Evolutionary conservation across 2,329 filamentous ascomycete genomes (phyloP), one percentile per base, ranked within the genome.

Genomic region (Triangularia verruculosa): DNA sequence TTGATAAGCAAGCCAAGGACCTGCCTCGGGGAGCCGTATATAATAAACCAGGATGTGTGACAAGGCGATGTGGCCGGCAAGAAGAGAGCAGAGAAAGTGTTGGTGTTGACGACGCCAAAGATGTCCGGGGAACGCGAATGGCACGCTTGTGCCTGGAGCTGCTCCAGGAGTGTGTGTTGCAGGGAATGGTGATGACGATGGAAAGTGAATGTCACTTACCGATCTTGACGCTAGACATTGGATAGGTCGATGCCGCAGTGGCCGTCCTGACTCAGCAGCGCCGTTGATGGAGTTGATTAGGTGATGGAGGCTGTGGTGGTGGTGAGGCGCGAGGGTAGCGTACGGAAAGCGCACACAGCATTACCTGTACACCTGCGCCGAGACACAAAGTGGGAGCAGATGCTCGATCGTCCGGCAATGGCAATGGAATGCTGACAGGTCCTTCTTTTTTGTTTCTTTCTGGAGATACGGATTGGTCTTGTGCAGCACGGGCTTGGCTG

Each of bases 1-100:
- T 59, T 59, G 57, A 59, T 59, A 59, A 59, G 57, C 57, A 59
- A 59, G 57, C 57, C 57, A 59, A 52, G 57, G 25, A 30, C 57
- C 57, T 43, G 27, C 34, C 39, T 59, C 39, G 39, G n/a, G n/a
- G 57, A 52, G 52, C 39, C 34, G 28, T 59, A 52, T 59, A 59
- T 59, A 59, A n/a, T 13, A 39, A 32, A 51, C 57, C n/a, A 43
- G 39, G 57, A 59, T 59, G 47, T 59, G 47, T 51, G 39, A 17
- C 39, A 20, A 47, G 6, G n/a, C 2, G n/a, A 20, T 47, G 39
- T 43, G 15, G 34, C 15, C 34, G 34, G 15, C 34, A 43, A 43
- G 4, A 17, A 43, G 30, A 32, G 4, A 12, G 7, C 9, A 7
- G 11, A 32, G 30, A 32, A 32, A 32, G 30, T 43, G 34, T 5